phyloP scores from a whole-genome alignment of 2,329 filamentous ascomycete species.

The Lithohypha guttulata region DNA sequence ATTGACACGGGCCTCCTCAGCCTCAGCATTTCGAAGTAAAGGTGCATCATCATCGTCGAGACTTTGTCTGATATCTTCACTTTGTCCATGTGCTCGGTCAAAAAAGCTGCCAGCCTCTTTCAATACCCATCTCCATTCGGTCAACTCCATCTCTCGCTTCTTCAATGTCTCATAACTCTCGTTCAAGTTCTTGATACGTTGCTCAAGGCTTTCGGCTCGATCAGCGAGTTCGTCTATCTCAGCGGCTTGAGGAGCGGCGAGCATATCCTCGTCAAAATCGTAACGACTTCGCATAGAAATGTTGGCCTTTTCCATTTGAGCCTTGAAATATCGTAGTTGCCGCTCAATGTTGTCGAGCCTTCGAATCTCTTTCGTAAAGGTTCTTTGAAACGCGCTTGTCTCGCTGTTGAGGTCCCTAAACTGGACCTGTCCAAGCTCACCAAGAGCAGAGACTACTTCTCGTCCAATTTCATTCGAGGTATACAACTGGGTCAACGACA shows the following conservation, averaged over 20 bases:
- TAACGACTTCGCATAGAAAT: conserved; percentile 83
- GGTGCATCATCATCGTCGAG: conserved; percentile 87
- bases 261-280: conserved; percentile 67
- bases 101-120: conserved; percentile 96
- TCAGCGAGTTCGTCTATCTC: conserved; percentile 96
- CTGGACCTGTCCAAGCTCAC: conserved; percentile 91
- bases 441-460: conserved; percentile 91
- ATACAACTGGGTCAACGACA: conserved; percentile 99
- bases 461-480: conserved; percentile 97
- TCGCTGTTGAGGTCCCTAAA: conserved; percentile 97
- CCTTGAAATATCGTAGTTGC: conserved; percentile 89
- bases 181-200: conserved; percentile 81
- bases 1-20: conserved; percentile 55
- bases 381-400: conserved; percentile 87
- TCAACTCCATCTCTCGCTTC: conserved; percentile 92
- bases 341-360: conserved; percentile 96
- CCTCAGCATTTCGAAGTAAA: conserved; percentile 83
- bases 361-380: conserved; percentile 95
- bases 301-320: conserved; percentile 86
- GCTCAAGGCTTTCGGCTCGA: conserved; percentile 82
- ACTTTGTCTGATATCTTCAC: conserved; percentile 89
- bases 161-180: conserved; percentile 98
- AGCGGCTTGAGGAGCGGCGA: conserved; percentile 77
- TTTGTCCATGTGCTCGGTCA: conserved; percentile 82
- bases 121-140: conserved; percentile 96